phyloP scores from a whole-genome alignment of 352 stramenopile species.

The Phytophthora fragariae region DNA sequence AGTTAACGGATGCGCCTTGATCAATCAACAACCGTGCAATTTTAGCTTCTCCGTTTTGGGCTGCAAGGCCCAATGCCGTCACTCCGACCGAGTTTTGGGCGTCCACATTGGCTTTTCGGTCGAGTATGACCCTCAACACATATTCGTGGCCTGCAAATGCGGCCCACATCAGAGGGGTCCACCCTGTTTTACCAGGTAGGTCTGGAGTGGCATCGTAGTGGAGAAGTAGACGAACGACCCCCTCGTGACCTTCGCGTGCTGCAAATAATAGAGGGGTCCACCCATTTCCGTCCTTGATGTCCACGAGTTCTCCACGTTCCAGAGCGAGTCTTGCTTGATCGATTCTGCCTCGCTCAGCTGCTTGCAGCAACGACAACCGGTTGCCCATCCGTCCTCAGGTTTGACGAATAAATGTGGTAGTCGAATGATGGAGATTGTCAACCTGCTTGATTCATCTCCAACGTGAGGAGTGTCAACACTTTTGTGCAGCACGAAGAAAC shows the following conservation, averaged over 20 bases:
- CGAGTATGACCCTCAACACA: background rate
- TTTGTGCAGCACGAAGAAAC: background rate
- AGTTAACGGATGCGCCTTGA: constrained; percentile 1
- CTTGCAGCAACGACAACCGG: constrained; percentile 1
- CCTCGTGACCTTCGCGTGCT: background rate
- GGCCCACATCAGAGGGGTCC: constrained; percentile 13
- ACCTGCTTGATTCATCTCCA: background rate
- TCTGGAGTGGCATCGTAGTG: constrained; percentile 11
- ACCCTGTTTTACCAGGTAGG: background rate
- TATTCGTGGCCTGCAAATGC: background rate
- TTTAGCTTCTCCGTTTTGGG: background rate
- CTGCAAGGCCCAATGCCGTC: background rate
- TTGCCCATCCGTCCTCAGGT: constrained; percentile 3
- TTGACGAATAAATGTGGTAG: constrained; percentile 3
- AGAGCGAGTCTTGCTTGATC: constrained; percentile 1
- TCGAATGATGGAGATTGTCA: constrained; percentile 1
- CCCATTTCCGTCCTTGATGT: constrained; percentile 6
- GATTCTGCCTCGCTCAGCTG: background rate
- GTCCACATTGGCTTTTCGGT: background rate
- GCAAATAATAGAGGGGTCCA: constrained; percentile 14
- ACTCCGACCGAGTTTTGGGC: background rate
- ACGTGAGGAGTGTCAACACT: background rate
- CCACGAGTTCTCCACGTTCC: constrained; percentile 2
- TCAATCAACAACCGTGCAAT: constrained; percentile 3
- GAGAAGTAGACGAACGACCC: constrained; percentile 1